Percentiles rank a stretch among this genome's conserved stretches.
Evolutionary conservation across 2,329 filamentous ascomycete species (phyloP).

Genomic region (Talaromyces sp.): DNA sequence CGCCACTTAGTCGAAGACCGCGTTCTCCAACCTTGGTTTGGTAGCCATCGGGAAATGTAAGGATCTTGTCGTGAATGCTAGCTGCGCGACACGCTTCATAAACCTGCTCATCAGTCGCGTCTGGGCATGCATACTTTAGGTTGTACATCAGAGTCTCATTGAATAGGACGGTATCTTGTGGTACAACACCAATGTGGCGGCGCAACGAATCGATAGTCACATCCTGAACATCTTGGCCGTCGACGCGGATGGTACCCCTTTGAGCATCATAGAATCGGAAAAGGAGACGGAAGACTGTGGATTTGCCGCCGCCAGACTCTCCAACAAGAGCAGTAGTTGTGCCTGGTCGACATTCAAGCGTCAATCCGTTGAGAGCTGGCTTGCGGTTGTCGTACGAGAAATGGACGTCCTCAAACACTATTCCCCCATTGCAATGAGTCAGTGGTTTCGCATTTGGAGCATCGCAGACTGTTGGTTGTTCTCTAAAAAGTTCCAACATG

Average conservation of each 20-base stretch:
- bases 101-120: slow-evolving; percentile 74
- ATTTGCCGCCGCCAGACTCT: slow-evolving; percentile 95
- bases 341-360: slow-evolving; percentile 79
- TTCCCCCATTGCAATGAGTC: slow-evolving; percentile 67
- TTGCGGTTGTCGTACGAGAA: slow-evolving; percentile 88
- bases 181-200: slow-evolving; percentile 87
- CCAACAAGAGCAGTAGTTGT: slow-evolving; percentile 95
- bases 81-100: slow-evolving; percentile 77
- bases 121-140: slow-evolving; percentile 78
- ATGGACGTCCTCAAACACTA: slow-evolving; percentile 80
- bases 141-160: slow-evolving; percentile 96
- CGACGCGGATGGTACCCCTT: slow-evolving; percentile 74
- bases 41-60: slow-evolving; percentile 83
- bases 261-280: slow-evolving; percentile 93
- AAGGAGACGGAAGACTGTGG: slow-evolving; percentile 88
- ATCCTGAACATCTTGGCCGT: slow-evolving; percentile 76
- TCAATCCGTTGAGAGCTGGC: slow-evolving; percentile 75
- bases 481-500: slow-evolving; percentile 92
- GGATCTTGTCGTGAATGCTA: slow-evolving; percentile 87
- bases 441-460: slow-evolving; percentile 60
- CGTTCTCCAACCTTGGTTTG: slow-evolving; percentile 87
- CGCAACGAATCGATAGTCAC: slow-evolving; percentile 92
- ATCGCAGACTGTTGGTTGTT: slow-evolving; percentile 86
- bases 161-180: slow-evolving; percentile 92
- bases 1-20: slow-evolving; percentile 78